Evolutionary conservation across 805 yeast genomes (phyloP).

Genomic region (Kregervanrija delftensis): DNA sequence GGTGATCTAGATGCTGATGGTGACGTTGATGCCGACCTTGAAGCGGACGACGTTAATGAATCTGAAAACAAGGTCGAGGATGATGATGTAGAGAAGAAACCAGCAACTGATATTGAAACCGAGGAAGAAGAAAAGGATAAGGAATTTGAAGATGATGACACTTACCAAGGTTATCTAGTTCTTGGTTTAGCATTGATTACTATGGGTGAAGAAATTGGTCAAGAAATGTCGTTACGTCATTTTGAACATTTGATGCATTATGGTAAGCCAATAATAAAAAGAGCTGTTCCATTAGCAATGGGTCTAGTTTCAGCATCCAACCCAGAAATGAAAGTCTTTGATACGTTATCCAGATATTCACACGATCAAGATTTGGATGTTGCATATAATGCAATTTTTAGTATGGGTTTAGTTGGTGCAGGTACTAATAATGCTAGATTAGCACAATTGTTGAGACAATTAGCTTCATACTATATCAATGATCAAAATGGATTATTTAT

Average conservation of each 20-base stretch:
- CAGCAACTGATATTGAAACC: conserved; percentile 16
- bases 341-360: conserved; percentile 90
- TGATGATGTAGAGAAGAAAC: conserved; percentile 18
- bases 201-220: conserved; percentile 97
- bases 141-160: conserved; percentile 41
- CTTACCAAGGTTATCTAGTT: conserved; percentile 82
- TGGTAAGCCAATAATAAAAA: conserved; percentile 83
- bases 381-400: conserved; percentile 88
- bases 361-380: conserved; percentile 94
- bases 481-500: conserved; percentile 87
- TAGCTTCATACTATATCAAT: conserved; percentile 87
- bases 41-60: conserved; percentile 39
- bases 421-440: conserved; percentile 98
- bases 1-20: conserved; percentile 22
- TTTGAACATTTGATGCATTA: conserved; percentile 97
- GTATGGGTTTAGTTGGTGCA: conserved; percentile 98
- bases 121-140: conserved; percentile 28
- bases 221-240: conserved; percentile 94
- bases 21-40: conserved; percentile 28
- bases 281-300: conserved; percentile 98
- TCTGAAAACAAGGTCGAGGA: conserved; percentile 41
- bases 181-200: conserved; percentile 91
- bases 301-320: conserved; percentile 88
- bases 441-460: conserved; percentile 90
- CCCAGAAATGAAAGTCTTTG: conserved; percentile 96